These are phyloP conservation scores for Saccharomyces hybrid DNA, from an alignment of 1,139 yeast species.

Conservation along the genomic window DNA sequence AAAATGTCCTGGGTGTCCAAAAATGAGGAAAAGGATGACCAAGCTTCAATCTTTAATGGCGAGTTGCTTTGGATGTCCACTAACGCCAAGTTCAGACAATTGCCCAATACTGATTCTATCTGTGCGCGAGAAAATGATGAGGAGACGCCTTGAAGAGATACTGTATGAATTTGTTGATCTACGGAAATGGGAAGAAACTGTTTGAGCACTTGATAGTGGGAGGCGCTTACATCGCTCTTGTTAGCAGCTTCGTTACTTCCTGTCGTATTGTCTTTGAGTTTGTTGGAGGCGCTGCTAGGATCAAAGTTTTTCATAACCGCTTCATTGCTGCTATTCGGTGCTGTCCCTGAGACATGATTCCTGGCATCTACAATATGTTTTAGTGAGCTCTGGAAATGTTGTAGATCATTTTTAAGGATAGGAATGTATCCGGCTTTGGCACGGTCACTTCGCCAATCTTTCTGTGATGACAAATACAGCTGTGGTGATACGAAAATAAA, in stretches of 20 bases:
- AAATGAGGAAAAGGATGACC: conserved; percentile 9
- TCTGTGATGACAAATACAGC: conserved; percentile 14
- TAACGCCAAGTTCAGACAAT: not conserved
- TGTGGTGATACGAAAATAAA: conserved; percentile 26
- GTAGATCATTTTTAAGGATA: conserved; percentile 22
- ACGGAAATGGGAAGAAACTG: conserved; percentile 23
- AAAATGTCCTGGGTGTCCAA: conserved; percentile 18
- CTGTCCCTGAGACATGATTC: not conserved
- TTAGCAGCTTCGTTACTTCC: not conserved
- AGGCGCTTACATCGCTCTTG: not conserved
- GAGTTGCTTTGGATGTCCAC: not conserved
- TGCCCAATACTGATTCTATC: not conserved
- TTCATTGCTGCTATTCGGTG: not conserved
- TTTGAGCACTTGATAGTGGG: conserved; percentile 14
- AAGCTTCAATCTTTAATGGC: conserved; percentile 2
- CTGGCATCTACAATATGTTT: not conserved
- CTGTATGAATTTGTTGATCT: conserved; percentile 22
- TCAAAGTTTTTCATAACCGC: not conserved
- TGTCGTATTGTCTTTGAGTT: not conserved
- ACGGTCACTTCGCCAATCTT: conserved; percentile 20
- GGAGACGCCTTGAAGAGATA: conserved; percentile 16
- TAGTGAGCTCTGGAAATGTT: conserved; percentile 16
- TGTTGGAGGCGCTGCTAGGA: not conserved
- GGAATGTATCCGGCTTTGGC: conserved; percentile 25
- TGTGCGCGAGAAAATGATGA: not conserved